Conservation (phyloP, 179 eudicot genomes). For the Beta lomatogona region DNA sequence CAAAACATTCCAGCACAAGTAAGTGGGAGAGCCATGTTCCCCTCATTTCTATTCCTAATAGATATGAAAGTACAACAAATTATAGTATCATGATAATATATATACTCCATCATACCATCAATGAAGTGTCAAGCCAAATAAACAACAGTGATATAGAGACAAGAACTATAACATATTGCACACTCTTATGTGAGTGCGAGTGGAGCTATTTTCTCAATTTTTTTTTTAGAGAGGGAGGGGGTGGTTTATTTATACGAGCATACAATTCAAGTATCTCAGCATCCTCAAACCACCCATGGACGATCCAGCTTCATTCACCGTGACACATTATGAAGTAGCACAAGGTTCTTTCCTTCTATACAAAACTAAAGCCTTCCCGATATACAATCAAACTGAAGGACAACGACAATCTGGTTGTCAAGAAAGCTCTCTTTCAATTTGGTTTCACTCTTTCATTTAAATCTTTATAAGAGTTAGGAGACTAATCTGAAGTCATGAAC, state of each 20-base stretch:
- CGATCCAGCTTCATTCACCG: background rate
- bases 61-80: background rate
- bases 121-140: background rate
- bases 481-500: conserved; percentile 25
- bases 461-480: conserved; percentile 27
- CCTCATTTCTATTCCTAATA: background rate
- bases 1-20: background rate
- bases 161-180: background rate
- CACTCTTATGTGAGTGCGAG: background rate
- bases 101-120: background rate
- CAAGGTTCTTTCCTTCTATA: conserved; percentile 21
- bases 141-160: background rate
- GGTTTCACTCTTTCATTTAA: conserved; percentile 19
- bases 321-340: conserved; percentile 12
- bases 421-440: conserved; percentile 25
- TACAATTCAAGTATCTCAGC: conserved; percentile 1
- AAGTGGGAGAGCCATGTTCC: background rate
- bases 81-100: background rate
- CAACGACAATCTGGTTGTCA: conserved; percentile 26
- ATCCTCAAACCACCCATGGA: conserved; percentile 2
- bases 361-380: background rate
- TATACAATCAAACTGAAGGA: conserved; percentile 24
- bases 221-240: background rate
- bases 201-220: background rate
- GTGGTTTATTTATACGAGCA: background rate